Conservation (phyloP, 1,284 basidiomycete species). For the Leccinum pachyderme region DNA sequence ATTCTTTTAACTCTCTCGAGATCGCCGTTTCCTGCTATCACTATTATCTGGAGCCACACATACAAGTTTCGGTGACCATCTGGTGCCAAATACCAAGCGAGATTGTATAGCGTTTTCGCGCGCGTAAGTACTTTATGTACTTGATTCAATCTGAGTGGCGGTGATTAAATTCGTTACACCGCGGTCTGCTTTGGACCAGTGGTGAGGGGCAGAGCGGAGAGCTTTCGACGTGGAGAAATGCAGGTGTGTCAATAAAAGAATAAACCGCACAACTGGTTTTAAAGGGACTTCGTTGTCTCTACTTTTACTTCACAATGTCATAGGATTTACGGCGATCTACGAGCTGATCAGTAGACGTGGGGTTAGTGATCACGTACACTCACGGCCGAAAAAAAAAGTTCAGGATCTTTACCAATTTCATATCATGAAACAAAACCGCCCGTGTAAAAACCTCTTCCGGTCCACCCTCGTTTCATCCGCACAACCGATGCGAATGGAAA, state of each 20-base stretch:
- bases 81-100: background rate
- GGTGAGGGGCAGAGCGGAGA: background rate
- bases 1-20: background rate
- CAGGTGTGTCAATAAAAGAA: background rate
- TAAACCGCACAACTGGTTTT: background rate
- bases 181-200: background rate
- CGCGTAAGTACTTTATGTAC: too few species aligned
- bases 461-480: slow-evolving; percentile 22
- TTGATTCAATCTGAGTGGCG: slow-evolving; percentile 2
- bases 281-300: background rate
- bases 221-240: background rate
- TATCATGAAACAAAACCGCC: slow-evolving; percentile 16
- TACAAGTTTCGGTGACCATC: slow-evolving; percentile 1
- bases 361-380: background rate
- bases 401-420: slow-evolving; percentile 17
- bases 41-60: background rate
- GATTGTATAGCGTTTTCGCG: background rate
- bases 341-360: slow-evolving; percentile 12
- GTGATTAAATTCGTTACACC: slow-evolving; percentile 13
- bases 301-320: background rate
- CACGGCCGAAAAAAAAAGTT: background rate
- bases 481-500: slow-evolving; percentile 15
- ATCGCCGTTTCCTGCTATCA: slow-evolving; percentile 1
- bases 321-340: slow-evolving; percentile 12
- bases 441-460: background rate